Percentiles rank a stretch among this genome's conserved stretches.
Evolutionary conservation across 129 eudicot species (phyloP).

Genomic region (Escallonia rubra): DNA sequence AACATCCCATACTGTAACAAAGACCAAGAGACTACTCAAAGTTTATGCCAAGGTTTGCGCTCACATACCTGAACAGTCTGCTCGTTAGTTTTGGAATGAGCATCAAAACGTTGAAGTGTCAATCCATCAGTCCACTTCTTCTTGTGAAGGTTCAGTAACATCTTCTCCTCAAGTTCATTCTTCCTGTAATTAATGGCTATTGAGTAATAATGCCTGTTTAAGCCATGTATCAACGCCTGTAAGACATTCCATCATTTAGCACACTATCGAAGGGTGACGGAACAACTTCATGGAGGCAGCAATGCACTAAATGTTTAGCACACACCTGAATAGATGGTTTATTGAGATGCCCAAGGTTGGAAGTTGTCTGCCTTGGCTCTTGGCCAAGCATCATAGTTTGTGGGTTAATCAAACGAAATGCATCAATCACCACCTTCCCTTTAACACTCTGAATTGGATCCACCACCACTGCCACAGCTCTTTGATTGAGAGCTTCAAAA

Average conservation of each 20-base stretch:
- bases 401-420: conserved; percentile 87
- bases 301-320: background rate
- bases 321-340: conserved; percentile 92
- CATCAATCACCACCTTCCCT: conserved; percentile 95
- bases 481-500: conserved; percentile 90
- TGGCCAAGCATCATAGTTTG: conserved; percentile 99
- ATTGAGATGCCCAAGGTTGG: conserved; percentile 93
- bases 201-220: conserved; percentile 89
- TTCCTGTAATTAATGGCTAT: conserved; percentile 89
- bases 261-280: background rate
- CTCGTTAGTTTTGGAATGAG: conserved; percentile 87
- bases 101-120: conserved; percentile 80
- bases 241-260: conserved; percentile 8
- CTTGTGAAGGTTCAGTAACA: conserved; percentile 87
- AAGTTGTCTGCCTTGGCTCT: conserved; percentile 94
- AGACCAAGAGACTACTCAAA: too few species aligned
- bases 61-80: conserved; percentile 76
- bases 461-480: conserved; percentile 96
- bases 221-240: conserved; percentile 89
- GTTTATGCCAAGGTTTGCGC: too few species aligned
- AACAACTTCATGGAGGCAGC: background rate
- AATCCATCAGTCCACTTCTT: conserved; percentile 96
- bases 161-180: conserved; percentile 92
- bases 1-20: too few species aligned
- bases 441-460: conserved; percentile 97